These are phyloP conservation scores for Lolium multiflorum DNA, from an alignment of 176 grass and related monocot species.

Conservation along the genomic window DNA sequence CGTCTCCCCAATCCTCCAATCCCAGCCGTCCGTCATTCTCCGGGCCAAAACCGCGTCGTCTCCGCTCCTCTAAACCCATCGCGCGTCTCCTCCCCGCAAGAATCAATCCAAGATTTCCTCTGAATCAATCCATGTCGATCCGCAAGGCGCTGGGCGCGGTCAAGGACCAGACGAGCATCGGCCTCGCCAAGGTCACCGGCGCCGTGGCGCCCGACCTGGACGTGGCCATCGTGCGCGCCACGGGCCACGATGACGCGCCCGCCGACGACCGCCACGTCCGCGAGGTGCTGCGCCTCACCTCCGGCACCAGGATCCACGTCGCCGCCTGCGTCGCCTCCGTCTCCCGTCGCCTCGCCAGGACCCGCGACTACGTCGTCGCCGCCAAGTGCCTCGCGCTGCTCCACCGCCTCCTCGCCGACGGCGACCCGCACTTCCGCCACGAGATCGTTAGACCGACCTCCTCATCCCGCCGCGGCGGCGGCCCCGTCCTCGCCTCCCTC, in stretches of 20 bases:
- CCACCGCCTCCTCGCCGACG: conserved; percentile 69
- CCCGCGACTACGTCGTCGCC: conserved; percentile 84
- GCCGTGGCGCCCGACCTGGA: conserved; percentile 67
- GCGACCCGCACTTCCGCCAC: conserved; percentile 53
- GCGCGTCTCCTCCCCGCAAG: neutral
- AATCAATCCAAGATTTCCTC: neutral
- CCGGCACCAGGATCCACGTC: conserved; percentile 34
- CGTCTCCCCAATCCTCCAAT: neutral
- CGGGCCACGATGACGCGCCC: conserved; percentile 66
- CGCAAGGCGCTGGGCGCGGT: conserved; percentile 79
- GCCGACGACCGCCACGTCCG: conserved; percentile 61
- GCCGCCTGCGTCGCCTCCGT: conserved; percentile 56
- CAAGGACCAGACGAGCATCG: conserved; percentile 84
- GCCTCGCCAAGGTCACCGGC: conserved; percentile 72
- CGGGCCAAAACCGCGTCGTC: conserved; percentile 23
- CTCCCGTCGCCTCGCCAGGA: conserved; percentile 58
- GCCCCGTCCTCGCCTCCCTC: conserved; percentile 55
- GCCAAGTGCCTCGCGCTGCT: conserved; percentile 72
- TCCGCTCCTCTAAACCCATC: neutral
- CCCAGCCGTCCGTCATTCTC: neutral
- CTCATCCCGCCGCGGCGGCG: neutral
- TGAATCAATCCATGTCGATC: conserved; percentile 48
- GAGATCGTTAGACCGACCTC: conserved; percentile 36
- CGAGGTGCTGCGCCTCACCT: conserved; percentile 59
- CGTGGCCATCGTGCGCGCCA: conserved; percentile 75